A percentile compares a stretch with the other conserved stretches of the same genome.
Evolutionary conservation across 805 yeast genomes (phyloP).

Genomic region (Saccharomycopsis fodiens): DNA sequence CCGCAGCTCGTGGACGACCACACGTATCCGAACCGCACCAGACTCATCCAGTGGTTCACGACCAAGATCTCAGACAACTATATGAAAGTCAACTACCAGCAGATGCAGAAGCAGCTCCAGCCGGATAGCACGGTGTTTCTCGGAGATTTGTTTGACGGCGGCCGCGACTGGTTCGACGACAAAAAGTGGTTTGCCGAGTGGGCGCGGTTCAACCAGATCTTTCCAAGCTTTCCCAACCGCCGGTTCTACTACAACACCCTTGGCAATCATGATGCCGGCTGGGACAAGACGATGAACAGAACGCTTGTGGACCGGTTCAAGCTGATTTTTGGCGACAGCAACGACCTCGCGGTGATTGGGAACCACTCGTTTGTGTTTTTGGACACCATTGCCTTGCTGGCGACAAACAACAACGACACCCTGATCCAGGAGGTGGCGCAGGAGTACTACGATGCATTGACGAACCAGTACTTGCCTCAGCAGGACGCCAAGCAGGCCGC

Average conservation of each 20-base stretch:
- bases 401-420: slow-evolving; percentile 39
- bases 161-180: slow-evolving; percentile 72
- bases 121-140: slow-evolving; percentile 76
- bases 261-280: slow-evolving; percentile 97
- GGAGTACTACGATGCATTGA: slow-evolving; percentile 37
- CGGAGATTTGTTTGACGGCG: slow-evolving; percentile 95
- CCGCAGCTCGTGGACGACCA: slow-evolving; percentile 89
- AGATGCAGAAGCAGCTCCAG: slow-evolving; percentile 46
- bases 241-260: slow-evolving; percentile 29
- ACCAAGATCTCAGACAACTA: slow-evolving; percentile 66
- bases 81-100: slow-evolving; percentile 65
- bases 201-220: slow-evolving; percentile 57
- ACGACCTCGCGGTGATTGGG: slow-evolving; percentile 41
- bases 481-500: slow-evolving; percentile 17
- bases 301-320: slow-evolving; percentile 56
- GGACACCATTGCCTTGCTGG: slow-evolving; percentile 80
- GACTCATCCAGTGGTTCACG: slow-evolving; percentile 45
- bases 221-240: slow-evolving; percentile 44
- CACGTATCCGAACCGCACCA: slow-evolving; percentile 72
- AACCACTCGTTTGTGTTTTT: slow-evolving; percentile 71
- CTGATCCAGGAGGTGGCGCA: slow-evolving; percentile 35
- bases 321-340: slow-evolving; percentile 59
- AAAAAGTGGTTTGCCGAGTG: slow-evolving; percentile 64
- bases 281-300: slow-evolving; percentile 62
- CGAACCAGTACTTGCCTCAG: slow-evolving; percentile 24